Percentiles rank a stretch among this genome's conserved stretches.
Evolutionary conservation across 192 early-diverging fungal genomes (phyloP).

Genomic region (Backusella mclennaniae): DNA sequence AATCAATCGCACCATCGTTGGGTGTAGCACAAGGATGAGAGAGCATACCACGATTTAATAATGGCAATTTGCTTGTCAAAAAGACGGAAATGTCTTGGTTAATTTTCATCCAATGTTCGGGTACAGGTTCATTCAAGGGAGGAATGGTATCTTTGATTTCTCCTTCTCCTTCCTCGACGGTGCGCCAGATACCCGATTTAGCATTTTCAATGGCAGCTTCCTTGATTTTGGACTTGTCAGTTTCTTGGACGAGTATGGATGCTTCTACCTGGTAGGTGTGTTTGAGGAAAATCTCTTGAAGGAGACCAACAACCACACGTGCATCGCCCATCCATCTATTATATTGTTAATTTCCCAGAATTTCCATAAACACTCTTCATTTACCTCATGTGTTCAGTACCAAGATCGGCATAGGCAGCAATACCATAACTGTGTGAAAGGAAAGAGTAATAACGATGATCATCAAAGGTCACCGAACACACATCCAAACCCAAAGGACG

Average conservation of each 20-base stretch:
- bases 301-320: conserved; percentile 38
- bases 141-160: conserved; percentile 16
- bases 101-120: conserved; percentile 38
- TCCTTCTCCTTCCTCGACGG: background rate
- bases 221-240: conserved; percentile 37
- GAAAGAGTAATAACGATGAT: conserved; percentile 51
- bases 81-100: conserved; percentile 42
- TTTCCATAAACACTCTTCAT: background rate
- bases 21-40: conserved; percentile 49
- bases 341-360: too few relatives aligned
- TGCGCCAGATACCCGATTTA: background rate
- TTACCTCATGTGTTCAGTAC: conserved; percentile 45
- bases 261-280: conserved; percentile 39
- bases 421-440: conserved; percentile 53
- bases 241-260: conserved; percentile 42
- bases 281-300: conserved; percentile 42
- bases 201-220: conserved; percentile 20
- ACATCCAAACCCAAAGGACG: conserved; percentile 48
- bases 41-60: conserved; percentile 41
- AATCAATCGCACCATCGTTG: conserved; percentile 50
- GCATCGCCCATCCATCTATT: conserved; percentile 53
- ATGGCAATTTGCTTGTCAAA: conserved; percentile 48
- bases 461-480: conserved; percentile 52
- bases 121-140: conserved; percentile 28
- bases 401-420: conserved; percentile 56